phyloP scores from a whole-genome alignment of 108 stramenopile genomes.

The Chaetoceros muelleri region DNA sequence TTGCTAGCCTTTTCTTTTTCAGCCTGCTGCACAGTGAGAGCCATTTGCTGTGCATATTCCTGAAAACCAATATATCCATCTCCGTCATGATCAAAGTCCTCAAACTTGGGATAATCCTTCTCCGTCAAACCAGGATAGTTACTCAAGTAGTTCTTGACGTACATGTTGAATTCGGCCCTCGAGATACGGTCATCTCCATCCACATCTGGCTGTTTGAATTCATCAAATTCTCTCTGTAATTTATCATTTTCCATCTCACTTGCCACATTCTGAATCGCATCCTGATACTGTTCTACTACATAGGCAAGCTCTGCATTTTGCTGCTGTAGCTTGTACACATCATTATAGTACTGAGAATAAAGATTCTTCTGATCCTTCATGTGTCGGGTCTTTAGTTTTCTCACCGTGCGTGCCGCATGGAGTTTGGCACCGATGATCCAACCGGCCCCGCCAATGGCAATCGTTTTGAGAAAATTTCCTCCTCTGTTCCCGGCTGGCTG shows the following conservation, averaged over 20 bases:
- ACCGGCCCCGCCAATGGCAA: conserved; percentile 34
- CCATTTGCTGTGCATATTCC: conserved; percentile 90
- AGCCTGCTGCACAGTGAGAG: conserved; percentile 71
- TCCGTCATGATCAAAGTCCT: conserved; percentile 90
- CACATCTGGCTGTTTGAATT: conserved; percentile 95
- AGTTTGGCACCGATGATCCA: conserved; percentile 68
- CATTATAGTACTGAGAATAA: conserved; percentile 88
- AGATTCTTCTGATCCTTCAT: conserved; percentile 80
- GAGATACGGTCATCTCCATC: conserved; percentile 92
- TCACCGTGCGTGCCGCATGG: conserved; percentile 49
- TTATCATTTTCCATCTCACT: conserved; percentile 72
- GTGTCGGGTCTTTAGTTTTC: conserved; percentile 72
- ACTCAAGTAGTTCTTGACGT: conserved; percentile 87
- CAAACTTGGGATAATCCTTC: conserved; percentile 91
- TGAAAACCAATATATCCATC: conserved; percentile 92
- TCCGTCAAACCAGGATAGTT: conserved; percentile 87
- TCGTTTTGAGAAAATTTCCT: conserved; percentile 34
- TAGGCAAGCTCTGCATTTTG: conserved; percentile 62
- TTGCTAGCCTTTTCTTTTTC: conserved; percentile 32
- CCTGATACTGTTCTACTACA: conserved; percentile 36
- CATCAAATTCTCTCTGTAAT: conserved; percentile 91
- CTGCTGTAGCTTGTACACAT: conserved; percentile 78
- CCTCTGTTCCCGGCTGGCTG: conserved; percentile 13
- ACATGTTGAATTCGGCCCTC: conserved; percentile 88
- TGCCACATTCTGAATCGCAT: conserved; percentile 35